Evolutionary conservation across 257 asterid species (phyloP).

Genomic region (Primulina tabacum): DNA sequence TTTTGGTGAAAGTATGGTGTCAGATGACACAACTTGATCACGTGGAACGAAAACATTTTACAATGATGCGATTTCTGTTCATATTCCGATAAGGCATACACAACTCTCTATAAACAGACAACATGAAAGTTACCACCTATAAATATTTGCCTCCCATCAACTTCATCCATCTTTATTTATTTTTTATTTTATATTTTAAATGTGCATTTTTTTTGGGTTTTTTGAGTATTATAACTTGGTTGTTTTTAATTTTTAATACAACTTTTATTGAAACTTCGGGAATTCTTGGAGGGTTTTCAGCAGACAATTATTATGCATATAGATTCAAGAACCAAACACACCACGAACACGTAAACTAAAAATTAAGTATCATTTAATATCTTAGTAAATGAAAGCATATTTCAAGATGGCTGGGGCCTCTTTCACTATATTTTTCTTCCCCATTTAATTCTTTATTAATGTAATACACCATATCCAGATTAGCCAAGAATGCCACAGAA

Average conservation of each 20-base stretch:
- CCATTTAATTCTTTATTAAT: no score
- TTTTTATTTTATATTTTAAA: no score
- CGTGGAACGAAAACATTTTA: slow-evolving; percentile 37
- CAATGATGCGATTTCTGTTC: slow-evolving; percentile 26
- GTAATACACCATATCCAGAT: neutral
- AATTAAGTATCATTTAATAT: no score
- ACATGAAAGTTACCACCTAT: slow-evolving; percentile 72
- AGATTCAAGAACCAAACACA: neutral
- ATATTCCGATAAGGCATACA: slow-evolving; percentile 41
- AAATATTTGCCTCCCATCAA: neutral
- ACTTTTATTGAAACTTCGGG: neutral
- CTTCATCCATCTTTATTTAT: no score
- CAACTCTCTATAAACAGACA: slow-evolving; percentile 43
- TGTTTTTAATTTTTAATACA: neutral
- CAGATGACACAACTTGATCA: slow-evolving; percentile 34
- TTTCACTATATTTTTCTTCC: neutral
- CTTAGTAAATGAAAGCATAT: neutral
- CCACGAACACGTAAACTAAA: neutral
- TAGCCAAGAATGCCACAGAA: neutral
- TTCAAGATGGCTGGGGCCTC: no score
- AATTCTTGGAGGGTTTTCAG: neutral
- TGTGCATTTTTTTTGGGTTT: no score
- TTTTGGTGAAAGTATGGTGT: slow-evolving; percentile 20
- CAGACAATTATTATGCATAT: neutral
- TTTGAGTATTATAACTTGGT: no score